These are phyloP conservation scores for Phytopythium helicoides DNA, from an alignment of 352 stramenopile species.

Conservation along the genomic window DNA sequence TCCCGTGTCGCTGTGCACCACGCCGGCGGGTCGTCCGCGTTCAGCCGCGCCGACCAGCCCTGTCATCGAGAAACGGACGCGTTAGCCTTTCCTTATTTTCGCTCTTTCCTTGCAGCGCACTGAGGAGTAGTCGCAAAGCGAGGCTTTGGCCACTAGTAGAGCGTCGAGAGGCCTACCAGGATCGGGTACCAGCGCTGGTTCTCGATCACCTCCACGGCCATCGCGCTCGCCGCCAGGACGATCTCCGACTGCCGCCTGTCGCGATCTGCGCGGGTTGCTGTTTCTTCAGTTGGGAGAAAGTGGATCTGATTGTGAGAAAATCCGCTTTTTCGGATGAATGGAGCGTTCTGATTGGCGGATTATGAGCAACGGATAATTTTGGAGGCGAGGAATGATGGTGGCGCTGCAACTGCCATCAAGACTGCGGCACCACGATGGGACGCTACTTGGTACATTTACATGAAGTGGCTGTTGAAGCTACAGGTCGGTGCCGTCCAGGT, in stretches of 20 bases:
- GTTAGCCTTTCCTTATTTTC: too few relatives aligned
- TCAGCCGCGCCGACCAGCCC: slow-evolving; percentile 71
- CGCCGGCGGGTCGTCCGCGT: slow-evolving; percentile 65
- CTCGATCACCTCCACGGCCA: slow-evolving; percentile 75
- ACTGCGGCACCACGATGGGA: too few relatives aligned
- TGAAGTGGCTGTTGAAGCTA: too few relatives aligned
- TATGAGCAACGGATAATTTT: too few relatives aligned
- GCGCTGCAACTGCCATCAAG: too few relatives aligned
- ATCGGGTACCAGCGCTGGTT: slow-evolving; percentile 87
- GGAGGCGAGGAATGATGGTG: too few relatives aligned
- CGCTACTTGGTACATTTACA: too few relatives aligned
- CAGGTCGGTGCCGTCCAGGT: slow-evolving; percentile 39
- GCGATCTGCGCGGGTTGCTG: slow-evolving; percentile 1
- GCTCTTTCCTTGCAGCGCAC: too few relatives aligned
- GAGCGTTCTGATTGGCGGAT: too few relatives aligned
- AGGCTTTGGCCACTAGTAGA: slow-evolving; percentile 4
- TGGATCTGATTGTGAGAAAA: slow-evolving; percentile 11
- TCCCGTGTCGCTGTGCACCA: slow-evolving; percentile 57
- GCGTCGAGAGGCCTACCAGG: slow-evolving; percentile 33
- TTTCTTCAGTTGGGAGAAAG: slow-evolving; percentile 13
- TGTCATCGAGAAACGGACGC: slow-evolving; percentile 21
- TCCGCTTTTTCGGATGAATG: too few relatives aligned
- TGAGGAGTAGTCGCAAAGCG: too few relatives aligned
- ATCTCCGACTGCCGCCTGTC: slow-evolving; percentile 2
- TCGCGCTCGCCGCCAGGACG: not conserved